phyloP scores from a whole-genome alignment of 2,329 filamentous ascomycete genomes.

The Penicillium sp. region DNA sequence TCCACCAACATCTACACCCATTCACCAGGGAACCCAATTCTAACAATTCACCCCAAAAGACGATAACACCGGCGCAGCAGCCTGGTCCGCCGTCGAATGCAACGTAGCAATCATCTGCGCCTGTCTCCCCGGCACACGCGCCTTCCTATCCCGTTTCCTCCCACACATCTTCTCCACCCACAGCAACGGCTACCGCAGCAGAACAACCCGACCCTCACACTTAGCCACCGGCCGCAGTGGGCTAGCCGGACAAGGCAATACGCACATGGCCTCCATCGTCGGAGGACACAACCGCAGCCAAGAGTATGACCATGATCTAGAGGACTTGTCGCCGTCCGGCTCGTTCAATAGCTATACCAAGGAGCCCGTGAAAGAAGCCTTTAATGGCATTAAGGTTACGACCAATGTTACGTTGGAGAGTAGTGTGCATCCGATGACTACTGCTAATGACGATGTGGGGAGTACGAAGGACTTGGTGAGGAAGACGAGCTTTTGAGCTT shows the following conservation, averaged over 20 bases:
- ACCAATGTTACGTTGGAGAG: constrained; percentile 27
- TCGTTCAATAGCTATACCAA: constrained; percentile 7
- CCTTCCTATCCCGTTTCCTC: constrained; percentile 26
- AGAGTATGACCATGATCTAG: constrained; percentile 19
- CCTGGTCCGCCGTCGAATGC: constrained; percentile 44
- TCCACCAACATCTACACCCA: background rate
- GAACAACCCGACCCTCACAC: constrained; percentile 17
- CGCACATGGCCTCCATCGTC: constrained; percentile 23
- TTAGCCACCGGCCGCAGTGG: constrained; percentile 17
- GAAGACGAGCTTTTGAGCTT: constrained; percentile 15
- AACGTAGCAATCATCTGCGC: constrained; percentile 44
- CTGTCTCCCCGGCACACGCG: constrained; percentile 35
- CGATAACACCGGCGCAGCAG: constrained; percentile 39
- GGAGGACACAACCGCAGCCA: constrained; percentile 10
- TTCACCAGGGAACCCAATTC: background rate
- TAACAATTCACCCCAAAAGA: constrained; percentile 17
- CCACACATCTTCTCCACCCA: constrained; percentile 30
- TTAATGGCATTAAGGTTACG: constrained; percentile 29
- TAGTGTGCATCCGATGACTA: constrained; percentile 1
- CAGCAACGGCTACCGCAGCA: constrained; percentile 25
- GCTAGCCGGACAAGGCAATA: constrained; percentile 14
- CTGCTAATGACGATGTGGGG: constrained; percentile 18
- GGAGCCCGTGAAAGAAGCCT: constrained; percentile 2
- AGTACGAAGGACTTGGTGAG: constrained; percentile 26
- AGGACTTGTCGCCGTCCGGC: constrained; percentile 12